Evolutionary conservation across 2,329 filamentous ascomycete genomes (phyloP).

Genomic region (Cladosporium sp.): DNA sequence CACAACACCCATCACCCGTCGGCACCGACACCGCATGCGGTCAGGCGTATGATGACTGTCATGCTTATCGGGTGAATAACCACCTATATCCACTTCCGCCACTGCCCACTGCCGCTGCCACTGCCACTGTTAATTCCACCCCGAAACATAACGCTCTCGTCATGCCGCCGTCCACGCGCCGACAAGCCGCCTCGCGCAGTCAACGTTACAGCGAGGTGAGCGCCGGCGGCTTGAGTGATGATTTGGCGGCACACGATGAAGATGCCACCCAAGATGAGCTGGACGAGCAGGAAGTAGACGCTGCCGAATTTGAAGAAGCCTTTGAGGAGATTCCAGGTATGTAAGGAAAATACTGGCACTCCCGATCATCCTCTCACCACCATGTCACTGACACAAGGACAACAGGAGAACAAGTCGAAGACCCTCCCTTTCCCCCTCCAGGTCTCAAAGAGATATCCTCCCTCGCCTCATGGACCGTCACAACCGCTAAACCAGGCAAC

Average conservation of each 20-base stretch:
- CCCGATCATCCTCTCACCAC: neutral
- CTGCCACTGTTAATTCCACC: no score
- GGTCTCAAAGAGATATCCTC: slow-evolving; percentile 77
- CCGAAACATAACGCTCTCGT: no score
- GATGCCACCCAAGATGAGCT: slow-evolving; percentile 12
- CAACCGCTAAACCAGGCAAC: slow-evolving; percentile 74
- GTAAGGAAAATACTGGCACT: neutral
- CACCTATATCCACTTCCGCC: no score
- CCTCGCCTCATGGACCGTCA: slow-evolving; percentile 76
- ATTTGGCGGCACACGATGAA: slow-evolving; percentile 12
- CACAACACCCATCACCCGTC: no score
- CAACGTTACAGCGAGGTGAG: slow-evolving; percentile 13
- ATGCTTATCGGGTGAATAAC: no score
- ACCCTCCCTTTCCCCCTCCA: slow-evolving; percentile 29
- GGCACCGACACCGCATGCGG: no score
- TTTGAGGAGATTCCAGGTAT: slow-evolving; percentile 5
- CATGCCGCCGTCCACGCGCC: slow-evolving; percentile 18
- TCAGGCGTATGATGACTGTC: no score
- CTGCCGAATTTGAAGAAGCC: slow-evolving; percentile 37
- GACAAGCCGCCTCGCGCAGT: slow-evolving; percentile 12
- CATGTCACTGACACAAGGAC: neutral
- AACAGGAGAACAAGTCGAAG: slow-evolving; percentile 15
- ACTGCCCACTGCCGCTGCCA: no score
- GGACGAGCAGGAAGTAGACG: slow-evolving; percentile 40
- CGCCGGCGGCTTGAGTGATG: slow-evolving; percentile 16